Base-by-base conservation (phyloP, 2,329 filamentous ascomycete species). In the Knoxdaviesia proteae region DNA sequence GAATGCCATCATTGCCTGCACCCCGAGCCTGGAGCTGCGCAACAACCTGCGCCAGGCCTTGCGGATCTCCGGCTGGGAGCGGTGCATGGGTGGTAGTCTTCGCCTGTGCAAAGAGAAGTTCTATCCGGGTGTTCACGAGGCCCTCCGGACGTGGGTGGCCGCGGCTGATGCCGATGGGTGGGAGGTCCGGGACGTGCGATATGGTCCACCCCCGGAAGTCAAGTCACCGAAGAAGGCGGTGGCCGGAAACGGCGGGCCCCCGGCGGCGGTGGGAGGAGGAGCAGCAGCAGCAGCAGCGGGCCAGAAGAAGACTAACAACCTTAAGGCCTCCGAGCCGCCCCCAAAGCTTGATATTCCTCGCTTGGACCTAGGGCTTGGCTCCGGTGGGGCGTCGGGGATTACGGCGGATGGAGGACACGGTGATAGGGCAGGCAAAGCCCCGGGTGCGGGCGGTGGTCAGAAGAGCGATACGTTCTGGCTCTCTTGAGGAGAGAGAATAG, bases 41-140 rank as follows among this genome's bases (percentile, higher is more conserved):
- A 94, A 94, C 58, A 56, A 61, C 1, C 69, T 96, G 7, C 80
- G 90, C n/a, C 65, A 68, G 11, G 76, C 88, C 45, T 67, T 96
- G 42, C 74, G 74, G 42, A 74, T 87, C 46, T 92, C 82, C 0
- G 88, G 90, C 6, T 93, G 86, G 65, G 90, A 98, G 59, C 86
- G 86, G 51, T 77, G 81, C 50, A 82, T 96, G 69, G 86, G 86
- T 10, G 72, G 73, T 29, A 88, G 77, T 45, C 64, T 96, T 47
- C 76, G 90, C 5, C 79, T 88, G 10, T 96, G 88, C 66, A 98
- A 96, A 58, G 87, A 94, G 59, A 96, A 96, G 58, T 94, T 96
- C 57, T 96, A 98, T 56, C 81, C 82, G 2, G 77, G 81, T 40
- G 82, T 98, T 4, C 90, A 98, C 56, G 84, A 88, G 51, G 84